Evolutionary conservation across 2,329 filamentous ascomycete species (phyloP).

Genomic region (Akanthomyces muscarius): DNA sequence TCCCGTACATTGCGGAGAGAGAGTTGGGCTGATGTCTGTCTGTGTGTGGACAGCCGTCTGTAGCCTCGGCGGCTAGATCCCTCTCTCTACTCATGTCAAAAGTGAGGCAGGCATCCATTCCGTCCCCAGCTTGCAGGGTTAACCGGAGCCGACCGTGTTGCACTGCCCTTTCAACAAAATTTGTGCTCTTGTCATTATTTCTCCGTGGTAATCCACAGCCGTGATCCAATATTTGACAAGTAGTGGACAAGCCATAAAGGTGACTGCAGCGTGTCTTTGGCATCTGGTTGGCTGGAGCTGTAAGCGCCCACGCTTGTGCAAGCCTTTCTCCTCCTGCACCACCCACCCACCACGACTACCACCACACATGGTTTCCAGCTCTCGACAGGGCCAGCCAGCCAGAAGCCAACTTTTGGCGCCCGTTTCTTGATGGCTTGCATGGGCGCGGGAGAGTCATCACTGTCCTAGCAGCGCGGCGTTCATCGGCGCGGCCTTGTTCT

Average conservation of each 20-base stretch:
- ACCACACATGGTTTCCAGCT: background rate
- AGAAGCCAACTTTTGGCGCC: slow-evolving; percentile 3
- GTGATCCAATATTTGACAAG: background rate
- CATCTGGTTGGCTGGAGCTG: background rate
- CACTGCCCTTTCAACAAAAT: no score
- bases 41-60: background rate
- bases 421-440: slow-evolving; percentile 6
- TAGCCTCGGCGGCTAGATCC: slow-evolving; percentile 1
- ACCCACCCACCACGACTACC: background rate
- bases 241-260: background rate
- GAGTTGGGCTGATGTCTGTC: background rate
- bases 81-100: no score
- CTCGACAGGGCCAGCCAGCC: background rate
- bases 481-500: background rate
- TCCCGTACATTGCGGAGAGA: background rate
- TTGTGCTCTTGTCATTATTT: no score
- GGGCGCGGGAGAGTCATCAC: background rate
- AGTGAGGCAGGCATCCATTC: no score
- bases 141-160: no score
- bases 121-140: no score
- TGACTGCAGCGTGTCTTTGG: background rate
- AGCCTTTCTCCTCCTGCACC: background rate
- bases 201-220: no score
- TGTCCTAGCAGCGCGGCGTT: background rate
- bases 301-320: slow-evolving; percentile 15